A percentile compares a stretch with the other conserved stretches of the same genome.
phyloP scores from a whole-genome alignment of 2,329 filamentous ascomycete species.

The Talaromyces sp. region DNA sequence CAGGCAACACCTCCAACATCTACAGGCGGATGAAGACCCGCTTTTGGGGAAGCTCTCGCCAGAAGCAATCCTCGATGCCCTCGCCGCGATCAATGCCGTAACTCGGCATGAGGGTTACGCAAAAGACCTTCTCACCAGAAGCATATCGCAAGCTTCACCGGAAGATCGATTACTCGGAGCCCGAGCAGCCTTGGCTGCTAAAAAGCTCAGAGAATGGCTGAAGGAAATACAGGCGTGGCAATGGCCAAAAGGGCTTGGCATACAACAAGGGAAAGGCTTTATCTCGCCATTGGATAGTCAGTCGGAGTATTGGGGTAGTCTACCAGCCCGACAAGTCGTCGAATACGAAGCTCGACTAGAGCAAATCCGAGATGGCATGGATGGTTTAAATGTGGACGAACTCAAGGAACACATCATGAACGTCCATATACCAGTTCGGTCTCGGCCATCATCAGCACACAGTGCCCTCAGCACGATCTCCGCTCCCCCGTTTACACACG shows the following conservation, averaged over 20 bases:
- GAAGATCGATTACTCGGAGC: conserved; percentile 58
- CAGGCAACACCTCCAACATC: conserved; percentile 33
- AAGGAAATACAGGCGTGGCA: conserved; percentile 58
- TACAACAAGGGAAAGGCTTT: conserved; percentile 42
- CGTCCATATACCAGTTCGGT: conserved; percentile 67
- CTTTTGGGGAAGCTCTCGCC: conserved; percentile 54
- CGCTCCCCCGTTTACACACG: conserved; percentile 51
- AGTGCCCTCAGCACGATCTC: conserved; percentile 39
- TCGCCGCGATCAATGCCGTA: conserved; percentile 44
- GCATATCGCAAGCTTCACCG: conserved; percentile 54
- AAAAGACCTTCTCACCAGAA: conserved; percentile 43
- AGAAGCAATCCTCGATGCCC: conserved; percentile 51
- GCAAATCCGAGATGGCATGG: conserved; percentile 59
- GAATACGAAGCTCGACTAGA: conserved; percentile 70
- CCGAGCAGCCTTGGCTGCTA: conserved; percentile 57
- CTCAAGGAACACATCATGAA: conserved; percentile 84
- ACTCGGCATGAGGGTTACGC: conserved; percentile 36
- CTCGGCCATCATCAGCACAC: conserved; percentile 50
- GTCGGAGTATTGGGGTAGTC: conserved; percentile 63
- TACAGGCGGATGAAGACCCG: conserved; percentile 43
- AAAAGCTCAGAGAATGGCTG: conserved; percentile 58
- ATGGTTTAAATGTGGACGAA: conserved; percentile 57
- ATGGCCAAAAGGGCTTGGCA: conserved; percentile 49
- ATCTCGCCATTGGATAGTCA: conserved; percentile 30
- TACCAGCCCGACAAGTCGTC: conserved; percentile 62